Evolutionary conservation across 169 alveolate species (phyloP).

Genomic region (Eimeria maxima): DNA sequence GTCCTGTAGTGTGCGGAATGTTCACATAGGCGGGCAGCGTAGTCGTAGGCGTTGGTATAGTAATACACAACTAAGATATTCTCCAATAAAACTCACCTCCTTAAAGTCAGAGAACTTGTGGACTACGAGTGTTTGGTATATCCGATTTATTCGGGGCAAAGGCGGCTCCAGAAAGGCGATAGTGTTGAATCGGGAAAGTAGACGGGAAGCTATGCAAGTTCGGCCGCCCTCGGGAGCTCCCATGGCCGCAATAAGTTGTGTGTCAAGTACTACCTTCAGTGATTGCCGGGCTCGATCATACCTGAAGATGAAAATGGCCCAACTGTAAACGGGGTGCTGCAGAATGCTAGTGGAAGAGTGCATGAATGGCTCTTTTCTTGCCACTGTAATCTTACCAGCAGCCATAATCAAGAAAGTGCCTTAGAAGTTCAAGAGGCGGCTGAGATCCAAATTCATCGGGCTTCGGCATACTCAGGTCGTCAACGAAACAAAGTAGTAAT

Average conservation of each 20-base stretch:
- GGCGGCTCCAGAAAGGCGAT: slow-evolving; percentile 87
- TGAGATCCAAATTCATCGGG: slow-evolving; percentile 96
- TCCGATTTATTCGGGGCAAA: slow-evolving; percentile 88
- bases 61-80: neutral
- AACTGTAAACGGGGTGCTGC: neutral
- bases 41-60: neutral
- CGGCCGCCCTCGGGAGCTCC: slow-evolving; percentile 98
- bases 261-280: slow-evolving; percentile 91
- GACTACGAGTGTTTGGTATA: slow-evolving; percentile 90
- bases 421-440: slow-evolving; percentile 97
- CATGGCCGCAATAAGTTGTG: slow-evolving; percentile 96
- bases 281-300: slow-evolving; percentile 95
- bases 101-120: slow-evolving; percentile 81
- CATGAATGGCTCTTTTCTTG: neutral
- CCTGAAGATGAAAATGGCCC: slow-evolving; percentile 78
- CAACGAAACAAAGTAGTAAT: slow-evolving; percentile 94
- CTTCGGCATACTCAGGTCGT: slow-evolving; percentile 98
- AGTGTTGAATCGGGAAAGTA: slow-evolving; percentile 92
- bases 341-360: neutral
- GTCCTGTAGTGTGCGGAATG: slow-evolving; percentile 77
- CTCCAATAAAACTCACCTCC: slow-evolving; percentile 52
- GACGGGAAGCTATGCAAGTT: slow-evolving; percentile 93
- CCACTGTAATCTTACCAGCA: slow-evolving; percentile 91
- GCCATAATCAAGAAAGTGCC: slow-evolving; percentile 97
- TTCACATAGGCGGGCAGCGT: neutral